A percentile compares a stretch with the other conserved stretches of the same genome.
phyloP scores from a whole-genome alignment of 139 green algal species.

The Chlorella sp. region DNA sequence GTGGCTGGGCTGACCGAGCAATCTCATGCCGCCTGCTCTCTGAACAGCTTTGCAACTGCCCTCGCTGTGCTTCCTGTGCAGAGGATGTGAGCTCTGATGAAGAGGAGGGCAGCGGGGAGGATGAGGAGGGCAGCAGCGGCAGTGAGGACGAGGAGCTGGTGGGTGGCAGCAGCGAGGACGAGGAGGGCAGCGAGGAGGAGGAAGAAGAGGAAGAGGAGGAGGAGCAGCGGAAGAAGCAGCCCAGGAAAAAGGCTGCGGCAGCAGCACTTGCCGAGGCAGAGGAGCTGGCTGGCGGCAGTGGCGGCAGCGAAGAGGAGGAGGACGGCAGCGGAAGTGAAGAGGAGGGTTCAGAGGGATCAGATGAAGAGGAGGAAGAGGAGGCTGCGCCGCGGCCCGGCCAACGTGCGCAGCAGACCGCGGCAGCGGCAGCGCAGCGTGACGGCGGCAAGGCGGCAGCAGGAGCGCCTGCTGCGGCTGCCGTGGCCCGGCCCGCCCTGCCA shows the following conservation, averaged over 20 bases:
- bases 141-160: slow-evolving; percentile 25
- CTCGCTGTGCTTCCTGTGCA: background rate
- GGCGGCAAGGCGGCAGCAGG: background rate
- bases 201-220: slow-evolving; percentile 5
- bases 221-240: background rate
- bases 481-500: background rate
- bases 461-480: slow-evolving; percentile 1
- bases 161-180: slow-evolving; percentile 17
- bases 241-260: background rate
- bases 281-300: background rate
- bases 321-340: slow-evolving; percentile 14
- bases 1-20: no score
- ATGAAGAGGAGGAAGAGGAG: slow-evolving; percentile 46
- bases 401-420: slow-evolving; percentile 13
- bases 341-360: slow-evolving; percentile 33
- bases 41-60: background rate
- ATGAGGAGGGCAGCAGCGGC: slow-evolving; percentile 22
- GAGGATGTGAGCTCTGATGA: slow-evolving; percentile 13
- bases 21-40: no score
- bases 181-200: slow-evolving; percentile 13
- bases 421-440: slow-evolving; percentile 11
- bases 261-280: background rate
- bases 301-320: background rate
- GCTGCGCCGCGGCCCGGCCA: background rate
- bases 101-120: slow-evolving; percentile 2